Conservation (phyloP, 2,329 filamentous ascomycete species). For the Penicillium sp. region DNA sequence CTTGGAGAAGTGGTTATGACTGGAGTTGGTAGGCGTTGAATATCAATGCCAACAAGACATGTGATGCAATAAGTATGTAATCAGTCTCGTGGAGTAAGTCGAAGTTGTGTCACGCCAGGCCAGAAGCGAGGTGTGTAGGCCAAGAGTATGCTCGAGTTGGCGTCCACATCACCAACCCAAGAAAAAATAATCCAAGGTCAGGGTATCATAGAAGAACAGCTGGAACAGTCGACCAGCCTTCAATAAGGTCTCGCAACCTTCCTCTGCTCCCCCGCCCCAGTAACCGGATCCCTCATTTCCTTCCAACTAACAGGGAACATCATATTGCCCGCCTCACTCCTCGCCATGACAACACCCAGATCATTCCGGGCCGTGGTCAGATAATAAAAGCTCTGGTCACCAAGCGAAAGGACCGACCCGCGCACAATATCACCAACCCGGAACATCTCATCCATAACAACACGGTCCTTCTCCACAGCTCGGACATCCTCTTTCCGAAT, state of each 20-base stretch:
- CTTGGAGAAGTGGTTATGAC: not conserved
- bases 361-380: slow-evolving; percentile 91
- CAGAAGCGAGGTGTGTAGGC: not conserved
- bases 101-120: not conserved
- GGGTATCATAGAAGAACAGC: not conserved
- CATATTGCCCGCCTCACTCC: slow-evolving; percentile 82
- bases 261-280: slow-evolving; percentile 75
- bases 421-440: slow-evolving; percentile 90
- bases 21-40: not conserved
- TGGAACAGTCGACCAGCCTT: slow-evolving; percentile 37
- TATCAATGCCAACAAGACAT: not conserved
- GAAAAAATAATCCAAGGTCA: not conserved
- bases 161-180: not conserved
- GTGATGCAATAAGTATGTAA: not conserved
- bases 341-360: slow-evolving; percentile 90
- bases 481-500: slow-evolving; percentile 90
- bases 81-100: not conserved
- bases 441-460: slow-evolving; percentile 89
- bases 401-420: slow-evolving; percentile 85
- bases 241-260: slow-evolving; percentile 95
- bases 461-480: slow-evolving; percentile 93
- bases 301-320: slow-evolving; percentile 97
- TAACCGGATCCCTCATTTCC: slow-evolving; percentile 86
- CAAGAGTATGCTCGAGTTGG: not conserved
- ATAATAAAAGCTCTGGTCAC: slow-evolving; percentile 95